Conservation (phyloP, 441 rosid species). For the Daphne laureola region DNA sequence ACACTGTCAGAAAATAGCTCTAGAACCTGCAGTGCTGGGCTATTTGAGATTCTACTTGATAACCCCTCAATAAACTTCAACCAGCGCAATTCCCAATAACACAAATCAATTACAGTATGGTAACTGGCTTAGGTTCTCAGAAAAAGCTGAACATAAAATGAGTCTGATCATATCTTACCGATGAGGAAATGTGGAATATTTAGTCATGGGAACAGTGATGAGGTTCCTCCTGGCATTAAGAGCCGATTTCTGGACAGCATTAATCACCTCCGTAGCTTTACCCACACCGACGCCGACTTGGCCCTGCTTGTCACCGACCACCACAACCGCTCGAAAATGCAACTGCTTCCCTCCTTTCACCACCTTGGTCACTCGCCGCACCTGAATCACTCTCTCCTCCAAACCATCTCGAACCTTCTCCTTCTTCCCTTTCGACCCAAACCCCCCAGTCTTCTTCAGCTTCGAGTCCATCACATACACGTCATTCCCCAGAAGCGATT, state of each 20-base stretch:
- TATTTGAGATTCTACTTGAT: no score
- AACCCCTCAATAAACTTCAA: no score
- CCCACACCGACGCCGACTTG: slow-evolving; percentile 85
- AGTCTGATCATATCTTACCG: slow-evolving; percentile 26
- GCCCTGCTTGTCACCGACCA: slow-evolving; percentile 82
- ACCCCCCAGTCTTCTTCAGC: slow-evolving; percentile 36
- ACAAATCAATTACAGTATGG: no score
- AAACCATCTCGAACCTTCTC: slow-evolving; percentile 72
- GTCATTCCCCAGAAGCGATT: slow-evolving; percentile 52
- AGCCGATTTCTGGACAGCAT: slow-evolving; percentile 79
- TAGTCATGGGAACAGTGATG: slow-evolving; percentile 79
- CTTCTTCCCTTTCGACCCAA: slow-evolving; percentile 43
- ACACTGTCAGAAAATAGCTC: no score
- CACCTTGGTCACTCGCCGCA: slow-evolving; percentile 76
- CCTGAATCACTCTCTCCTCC: slow-evolving; percentile 85
- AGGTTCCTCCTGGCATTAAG: slow-evolving; percentile 72
- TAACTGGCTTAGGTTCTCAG: no score
- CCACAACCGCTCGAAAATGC: slow-evolving; percentile 77
- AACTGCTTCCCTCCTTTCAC: slow-evolving; percentile 89
- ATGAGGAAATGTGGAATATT: slow-evolving; percentile 83
- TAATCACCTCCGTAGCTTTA: slow-evolving; percentile 83
- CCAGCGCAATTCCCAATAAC: no score
- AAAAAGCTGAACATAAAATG: no score
- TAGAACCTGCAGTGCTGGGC: no score
- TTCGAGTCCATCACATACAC: slow-evolving; percentile 61